Conservation (phyloP, 768 basidiomycete species). For the Mycena belliarum region DNA sequence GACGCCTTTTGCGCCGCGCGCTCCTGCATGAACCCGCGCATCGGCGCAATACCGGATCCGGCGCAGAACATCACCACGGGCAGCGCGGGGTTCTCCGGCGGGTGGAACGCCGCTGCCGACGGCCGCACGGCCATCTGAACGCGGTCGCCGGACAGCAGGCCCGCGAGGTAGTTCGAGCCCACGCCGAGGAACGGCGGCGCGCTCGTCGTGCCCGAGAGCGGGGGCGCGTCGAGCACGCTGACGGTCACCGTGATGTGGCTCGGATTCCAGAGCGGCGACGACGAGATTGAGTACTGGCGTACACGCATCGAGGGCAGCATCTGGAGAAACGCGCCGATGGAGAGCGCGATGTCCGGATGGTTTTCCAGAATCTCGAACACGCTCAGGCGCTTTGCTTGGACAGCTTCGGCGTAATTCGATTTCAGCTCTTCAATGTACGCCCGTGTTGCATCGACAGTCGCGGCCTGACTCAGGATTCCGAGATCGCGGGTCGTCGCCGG, state of each 20-base stretch:
- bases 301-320: slow-evolving; percentile 49
- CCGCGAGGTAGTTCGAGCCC: slow-evolving; percentile 46
- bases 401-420: slow-evolving; percentile 32
- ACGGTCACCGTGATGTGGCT: slow-evolving; percentile 44
- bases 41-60: slow-evolving; percentile 50
- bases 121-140: slow-evolving; percentile 45
- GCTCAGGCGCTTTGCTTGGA: slow-evolving; percentile 38
- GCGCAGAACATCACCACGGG: slow-evolving; percentile 49
- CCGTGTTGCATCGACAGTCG: slow-evolving; percentile 28
- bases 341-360: slow-evolving; percentile 36
- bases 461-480: slow-evolving; percentile 29
- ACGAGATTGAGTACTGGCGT: slow-evolving; percentile 53
- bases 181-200: slow-evolving; percentile 45
- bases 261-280: slow-evolving; percentile 47
- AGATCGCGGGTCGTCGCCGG: slow-evolving; percentile 46
- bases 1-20: slow-evolving; percentile 45
- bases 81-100: slow-evolving; percentile 36
- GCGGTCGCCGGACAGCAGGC: slow-evolving; percentile 38
- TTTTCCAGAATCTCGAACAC: slow-evolving; percentile 44
- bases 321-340: slow-evolving; percentile 38
- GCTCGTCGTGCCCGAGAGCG: slow-evolving; percentile 32
- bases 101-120: slow-evolving; percentile 43
- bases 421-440: slow-evolving; percentile 32
- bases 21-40: slow-evolving; percentile 55
- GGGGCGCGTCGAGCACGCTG: slow-evolving; percentile 41